A percentile compares a stretch with the other conserved stretches of the same genome.
Evolutionary conservation across 768 basidiomycete genomes (phyloP).

Genomic region (Glaciozyma martinii): DNA sequence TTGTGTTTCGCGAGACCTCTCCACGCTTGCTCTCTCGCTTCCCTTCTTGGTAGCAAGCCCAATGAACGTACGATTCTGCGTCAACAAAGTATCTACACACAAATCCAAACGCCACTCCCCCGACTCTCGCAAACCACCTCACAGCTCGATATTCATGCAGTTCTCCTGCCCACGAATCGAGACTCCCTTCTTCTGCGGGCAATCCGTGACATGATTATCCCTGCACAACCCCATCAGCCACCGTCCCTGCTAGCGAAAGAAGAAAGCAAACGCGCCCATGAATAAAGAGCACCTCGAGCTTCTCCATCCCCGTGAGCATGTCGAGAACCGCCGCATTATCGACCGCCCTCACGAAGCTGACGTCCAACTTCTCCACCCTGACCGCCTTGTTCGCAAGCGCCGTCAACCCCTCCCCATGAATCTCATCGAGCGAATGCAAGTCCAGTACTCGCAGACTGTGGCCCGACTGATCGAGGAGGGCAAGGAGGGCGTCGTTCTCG

Average conservation of each 20-base stretch:
- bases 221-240: conserved; percentile 25
- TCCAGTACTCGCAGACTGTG: conserved; percentile 51
- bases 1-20: too few relatives aligned
- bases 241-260: too few relatives aligned
- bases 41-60: too few relatives aligned
- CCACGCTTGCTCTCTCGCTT: too few relatives aligned
- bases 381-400: conserved; percentile 38
- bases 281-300: conserved; percentile 47
- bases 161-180: conserved; percentile 25
- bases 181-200: conserved; percentile 43
- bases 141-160: conserved; percentile 15
- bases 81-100: not conserved
- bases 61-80: too few relatives aligned
- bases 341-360: conserved; percentile 74
- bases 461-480: conserved; percentile 63
- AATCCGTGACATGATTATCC: conserved; percentile 48
- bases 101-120: not conserved
- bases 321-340: conserved; percentile 74
- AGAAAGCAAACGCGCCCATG: conserved; percentile 40
- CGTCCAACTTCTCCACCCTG: conserved; percentile 55
- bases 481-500: conserved; percentile 47
- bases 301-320: conserved; percentile 48
- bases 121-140: not conserved
- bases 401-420: conserved; percentile 47
- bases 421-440: conserved; percentile 69